Evolutionary conservation across 73 alveolate genomes (phyloP).

Genomic region (Paramecium pentaurelia): DNA sequence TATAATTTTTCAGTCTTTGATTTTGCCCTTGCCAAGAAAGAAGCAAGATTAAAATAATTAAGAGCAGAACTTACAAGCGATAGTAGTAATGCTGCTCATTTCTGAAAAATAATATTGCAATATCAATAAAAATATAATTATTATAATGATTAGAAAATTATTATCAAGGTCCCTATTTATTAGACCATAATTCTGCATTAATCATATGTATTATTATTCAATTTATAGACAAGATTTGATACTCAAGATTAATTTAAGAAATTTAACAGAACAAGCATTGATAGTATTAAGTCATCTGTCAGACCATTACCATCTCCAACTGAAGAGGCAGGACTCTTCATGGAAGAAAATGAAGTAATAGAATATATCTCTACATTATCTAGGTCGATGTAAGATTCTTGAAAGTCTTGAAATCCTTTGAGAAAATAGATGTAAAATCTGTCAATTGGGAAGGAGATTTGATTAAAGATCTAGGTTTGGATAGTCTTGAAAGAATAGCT

Average conservation of each 20-base stretch:
- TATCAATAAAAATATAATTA: background rate
- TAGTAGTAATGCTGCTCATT: conserved; percentile 43
- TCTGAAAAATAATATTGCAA: background rate
- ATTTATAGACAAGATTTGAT: background rate
- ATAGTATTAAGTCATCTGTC: background rate
- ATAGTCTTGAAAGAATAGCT: conserved; percentile 74
- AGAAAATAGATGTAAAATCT: conserved; percentile 61
- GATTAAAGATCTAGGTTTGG: conserved; percentile 66
- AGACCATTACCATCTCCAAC: background rate
- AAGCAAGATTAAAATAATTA: conserved; percentile 50
- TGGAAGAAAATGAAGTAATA: conserved; percentile 30
- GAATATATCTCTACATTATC: background rate
- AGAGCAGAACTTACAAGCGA: conserved; percentile 57
- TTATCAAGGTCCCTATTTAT: background rate
- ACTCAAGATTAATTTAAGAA: background rate
- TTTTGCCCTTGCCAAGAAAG: conserved; percentile 64
- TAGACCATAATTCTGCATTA: background rate
- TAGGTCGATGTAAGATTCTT: conserved; percentile 56
- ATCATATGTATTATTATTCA: background rate
- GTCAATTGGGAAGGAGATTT: conserved; percentile 71
- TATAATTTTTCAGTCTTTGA: conserved; percentile 58
- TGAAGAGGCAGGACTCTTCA: background rate
- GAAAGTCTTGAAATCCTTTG: conserved; percentile 51
- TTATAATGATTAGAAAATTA: conserved; percentile 16
- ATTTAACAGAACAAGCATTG: background rate